Percentiles rank a stretch among this genome's conserved stretches.
Conservation (phyloP, 2,329 filamentous ascomycete species). For the Sporothrix euskadiensis region DNA sequence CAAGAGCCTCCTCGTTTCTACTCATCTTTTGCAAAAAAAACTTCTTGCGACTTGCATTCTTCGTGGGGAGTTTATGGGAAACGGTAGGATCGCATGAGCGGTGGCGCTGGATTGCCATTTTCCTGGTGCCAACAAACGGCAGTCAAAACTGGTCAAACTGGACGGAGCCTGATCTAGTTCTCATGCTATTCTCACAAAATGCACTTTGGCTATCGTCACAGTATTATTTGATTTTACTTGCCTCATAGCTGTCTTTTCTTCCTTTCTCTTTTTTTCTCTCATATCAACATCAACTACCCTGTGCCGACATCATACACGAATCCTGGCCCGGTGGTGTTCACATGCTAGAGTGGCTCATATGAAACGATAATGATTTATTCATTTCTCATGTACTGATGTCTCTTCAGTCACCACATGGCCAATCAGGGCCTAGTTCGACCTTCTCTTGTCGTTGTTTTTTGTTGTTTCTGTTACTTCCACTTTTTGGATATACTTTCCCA, state of each 20-base stretch:
- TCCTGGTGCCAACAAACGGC: slow-evolving; percentile 1
- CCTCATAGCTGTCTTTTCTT: background rate
- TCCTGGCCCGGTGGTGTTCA: slow-evolving; percentile 31
- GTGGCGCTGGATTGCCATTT: background rate
- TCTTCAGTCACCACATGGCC: background rate
- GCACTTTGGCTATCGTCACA: background rate
- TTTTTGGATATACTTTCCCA: background rate
- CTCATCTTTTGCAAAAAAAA: background rate
- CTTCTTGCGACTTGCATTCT: background rate
- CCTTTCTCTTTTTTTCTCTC: background rate
- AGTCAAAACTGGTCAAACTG: background rate
- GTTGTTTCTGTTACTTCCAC: background rate
- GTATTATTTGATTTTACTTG: background rate
- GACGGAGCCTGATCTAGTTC: background rate
- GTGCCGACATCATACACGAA: slow-evolving; percentile 34
- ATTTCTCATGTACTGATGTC: background rate
- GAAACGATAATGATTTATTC: background rate
- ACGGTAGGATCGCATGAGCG: background rate
- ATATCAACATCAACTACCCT: slow-evolving; percentile 37
- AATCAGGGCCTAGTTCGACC: too few relatives aligned
- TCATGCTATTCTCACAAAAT: background rate
- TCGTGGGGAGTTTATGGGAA: background rate
- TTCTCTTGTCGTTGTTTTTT: background rate
- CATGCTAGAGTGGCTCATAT: slow-evolving; percentile 4
- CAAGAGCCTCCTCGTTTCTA: background rate